Base-by-base conservation (phyloP, 805 yeast species). In the Dipodascopsis uninucleata region DNA sequence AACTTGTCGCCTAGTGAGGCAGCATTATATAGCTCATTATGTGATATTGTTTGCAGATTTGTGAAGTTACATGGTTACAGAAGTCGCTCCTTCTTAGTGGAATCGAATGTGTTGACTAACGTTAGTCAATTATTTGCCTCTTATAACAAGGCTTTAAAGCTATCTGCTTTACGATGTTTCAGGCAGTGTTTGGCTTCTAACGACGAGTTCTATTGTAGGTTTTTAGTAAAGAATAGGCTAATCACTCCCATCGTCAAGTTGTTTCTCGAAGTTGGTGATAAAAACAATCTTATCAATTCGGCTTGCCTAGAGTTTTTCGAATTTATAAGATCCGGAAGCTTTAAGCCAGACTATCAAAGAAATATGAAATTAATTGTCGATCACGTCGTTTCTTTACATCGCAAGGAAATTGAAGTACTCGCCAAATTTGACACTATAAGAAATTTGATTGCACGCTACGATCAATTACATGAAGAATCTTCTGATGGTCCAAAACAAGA, bases 1-100 rank as follows among this genome's bases (percentile, higher is more conserved):
- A 9, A 20, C 18, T 29, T 38, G 35, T 40, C 32, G 18, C 31
- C 28, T 23, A 33, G 43, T 14, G 54, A 6, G 31, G 49, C 29
- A 23, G 58, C 37, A 62, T 69, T 20, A 55, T 79, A 24, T 68
- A 78, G 76, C 57, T 75, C 76, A 58, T 66, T 87, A 17, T 82
- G 90, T 53, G 95, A 86, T 44, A 64, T 89, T 47, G 65, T 85
- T 3, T 71, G 78, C 18, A 84, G 82, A 59, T 81, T 90, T 47
- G 66, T 82, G 2, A 70, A 73, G 25, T 81, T 78, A 44, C 94
- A 85, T 60, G 82, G 79, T 23, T 66, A 71, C 29, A 50, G 67
- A 1, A 78, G 88, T 7, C 69, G 85, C 31, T 71, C 79, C 0
- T 87, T 84, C 55, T 71, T 86, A 39, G 60, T 82, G 31, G 79